Conservation (phyloP, 306 rosid species). For the Carpinus viminea region DNA sequence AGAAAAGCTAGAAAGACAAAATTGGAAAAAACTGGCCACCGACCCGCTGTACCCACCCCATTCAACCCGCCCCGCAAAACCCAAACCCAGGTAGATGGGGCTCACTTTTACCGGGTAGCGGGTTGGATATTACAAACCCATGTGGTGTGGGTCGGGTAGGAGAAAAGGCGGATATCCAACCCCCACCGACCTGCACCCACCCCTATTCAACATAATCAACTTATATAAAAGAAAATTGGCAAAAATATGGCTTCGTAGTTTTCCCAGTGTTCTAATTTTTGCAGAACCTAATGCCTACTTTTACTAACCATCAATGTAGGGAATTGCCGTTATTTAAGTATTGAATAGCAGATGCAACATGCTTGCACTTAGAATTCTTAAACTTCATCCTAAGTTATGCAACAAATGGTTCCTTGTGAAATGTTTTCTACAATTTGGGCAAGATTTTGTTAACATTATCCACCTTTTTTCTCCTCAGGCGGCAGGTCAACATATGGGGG, state of each 20-base stretch:
- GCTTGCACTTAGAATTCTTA: background rate
- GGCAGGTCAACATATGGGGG: slow-evolving; percentile 62
- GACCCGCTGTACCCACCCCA: no score
- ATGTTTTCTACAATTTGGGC: background rate
- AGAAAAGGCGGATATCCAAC: no score
- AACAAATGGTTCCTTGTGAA: background rate
- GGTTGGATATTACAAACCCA: no score
- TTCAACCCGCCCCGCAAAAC: no score
- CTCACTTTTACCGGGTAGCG: no score
- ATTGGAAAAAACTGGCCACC: no score
- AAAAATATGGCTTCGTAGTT: background rate
- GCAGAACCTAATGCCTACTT: background rate
- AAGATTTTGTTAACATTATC: background rate
- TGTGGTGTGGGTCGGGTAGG: no score
- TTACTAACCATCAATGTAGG: background rate
- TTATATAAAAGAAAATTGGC: background rate
- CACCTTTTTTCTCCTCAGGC: slow-evolving; percentile 37
- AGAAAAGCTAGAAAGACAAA: no score
- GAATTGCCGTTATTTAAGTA: background rate
- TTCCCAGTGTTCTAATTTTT: background rate
- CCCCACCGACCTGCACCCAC: no score
- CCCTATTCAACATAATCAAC: background rate
- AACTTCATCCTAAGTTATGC: background rate
- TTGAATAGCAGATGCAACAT: background rate
- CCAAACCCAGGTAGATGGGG: no score